phyloP scores from a whole-genome alignment of 2,329 filamentous ascomycete species.

The Colletotrichum euphorbiae region DNA sequence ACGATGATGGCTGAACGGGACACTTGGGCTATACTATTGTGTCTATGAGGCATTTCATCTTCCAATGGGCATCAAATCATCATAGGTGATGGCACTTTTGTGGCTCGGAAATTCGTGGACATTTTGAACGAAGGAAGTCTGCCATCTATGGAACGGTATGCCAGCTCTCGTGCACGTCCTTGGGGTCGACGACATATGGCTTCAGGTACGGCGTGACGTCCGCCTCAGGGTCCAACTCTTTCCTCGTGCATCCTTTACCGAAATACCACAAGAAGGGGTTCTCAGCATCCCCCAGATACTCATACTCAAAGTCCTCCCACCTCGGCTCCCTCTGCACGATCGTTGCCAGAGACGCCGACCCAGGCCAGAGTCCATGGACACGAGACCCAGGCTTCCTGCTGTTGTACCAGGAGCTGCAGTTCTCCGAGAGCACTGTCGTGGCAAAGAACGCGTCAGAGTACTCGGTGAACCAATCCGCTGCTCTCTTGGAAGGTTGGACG shows the following conservation, averaged over 20 bases:
- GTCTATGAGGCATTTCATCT: too few relatives aligned
- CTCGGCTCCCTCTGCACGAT: constrained; percentile 65
- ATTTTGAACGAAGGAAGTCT: too few relatives aligned
- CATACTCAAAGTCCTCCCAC: constrained; percentile 68
- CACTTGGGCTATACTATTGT: too few relatives aligned
- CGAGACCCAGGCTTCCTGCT: constrained; percentile 70
- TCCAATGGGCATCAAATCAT: too few relatives aligned
- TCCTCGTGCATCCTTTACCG: constrained; percentile 74
- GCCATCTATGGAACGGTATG: constrained; percentile 58
- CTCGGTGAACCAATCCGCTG: constrained; percentile 72
- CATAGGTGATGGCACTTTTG: too few relatives aligned
- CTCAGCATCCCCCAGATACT: constrained; percentile 56
- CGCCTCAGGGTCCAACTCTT: constrained; percentile 65
- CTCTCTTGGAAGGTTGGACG: constrained; percentile 66
- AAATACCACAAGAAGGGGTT: constrained; percentile 72
- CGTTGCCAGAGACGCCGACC: constrained; percentile 72
- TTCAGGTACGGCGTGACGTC: constrained; percentile 75
- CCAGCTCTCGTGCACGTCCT: constrained; percentile 76
- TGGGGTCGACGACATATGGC: constrained; percentile 68
- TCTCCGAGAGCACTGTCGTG: constrained; percentile 67
- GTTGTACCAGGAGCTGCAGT: constrained; percentile 80
- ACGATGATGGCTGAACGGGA: too few relatives aligned
- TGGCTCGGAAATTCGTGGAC: too few relatives aligned
- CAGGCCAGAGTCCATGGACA: constrained; percentile 78
- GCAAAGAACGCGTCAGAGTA: constrained; percentile 69